A percentile compares a stretch with the other conserved stretches of the same genome.
Evolutionary conservation across 371 early-diverging fungal species (phyloP).

Genomic region (Mortierella sp.): DNA sequence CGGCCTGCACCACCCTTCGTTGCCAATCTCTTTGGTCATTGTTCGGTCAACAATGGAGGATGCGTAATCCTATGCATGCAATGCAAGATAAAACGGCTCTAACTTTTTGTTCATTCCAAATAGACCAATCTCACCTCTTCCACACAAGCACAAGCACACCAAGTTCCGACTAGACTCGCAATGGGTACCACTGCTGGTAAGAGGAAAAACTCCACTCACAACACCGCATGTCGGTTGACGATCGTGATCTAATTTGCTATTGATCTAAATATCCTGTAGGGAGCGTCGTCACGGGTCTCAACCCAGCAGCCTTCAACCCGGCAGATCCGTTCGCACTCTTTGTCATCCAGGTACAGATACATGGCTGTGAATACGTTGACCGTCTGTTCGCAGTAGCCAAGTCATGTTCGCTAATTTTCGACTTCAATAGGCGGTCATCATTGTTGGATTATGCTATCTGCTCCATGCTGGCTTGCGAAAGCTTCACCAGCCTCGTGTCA

Average conservation of each 20-base stretch:
- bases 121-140: too few species aligned
- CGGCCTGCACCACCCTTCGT: too few species aligned
- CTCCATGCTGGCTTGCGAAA: constrained; percentile 67
- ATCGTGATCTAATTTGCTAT: too few species aligned
- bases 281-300: constrained; percentile 75
- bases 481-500: constrained; percentile 78
- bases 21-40: too few species aligned
- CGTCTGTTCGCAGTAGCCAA: neutral
- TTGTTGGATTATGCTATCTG: constrained; percentile 71
- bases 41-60: too few species aligned
- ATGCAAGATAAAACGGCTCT: too few species aligned
- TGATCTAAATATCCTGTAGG: constrained; percentile 27
- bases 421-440: constrained; percentile 66
- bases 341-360: constrained; percentile 68
- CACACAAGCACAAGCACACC: neutral
- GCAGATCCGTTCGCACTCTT: constrained; percentile 71
- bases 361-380: neutral
- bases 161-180: neutral
- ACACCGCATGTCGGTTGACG: too few species aligned
- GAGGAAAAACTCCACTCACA: too few species aligned
- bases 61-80: too few species aligned
- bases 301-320: constrained; percentile 65
- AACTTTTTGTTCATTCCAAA: too few species aligned
- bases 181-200: neutral
- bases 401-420: neutral